A percentile compares a stretch with the other conserved stretches of the same genome.
Evolutionary conservation across 1,284 basidiomycete species (phyloP).

Genomic region (Ganoderma boninense): DNA sequence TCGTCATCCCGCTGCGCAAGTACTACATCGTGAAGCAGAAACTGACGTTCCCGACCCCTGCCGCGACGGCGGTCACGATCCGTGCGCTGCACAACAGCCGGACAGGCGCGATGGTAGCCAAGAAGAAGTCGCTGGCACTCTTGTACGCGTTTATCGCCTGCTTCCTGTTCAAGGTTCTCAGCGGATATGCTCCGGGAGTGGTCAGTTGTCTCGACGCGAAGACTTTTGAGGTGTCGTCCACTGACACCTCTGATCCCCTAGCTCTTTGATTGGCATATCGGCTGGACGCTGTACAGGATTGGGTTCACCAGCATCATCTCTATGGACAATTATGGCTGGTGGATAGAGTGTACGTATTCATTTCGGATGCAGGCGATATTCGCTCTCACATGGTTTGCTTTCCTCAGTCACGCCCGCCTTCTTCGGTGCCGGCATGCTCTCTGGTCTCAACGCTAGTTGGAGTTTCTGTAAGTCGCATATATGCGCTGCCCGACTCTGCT

Average conservation of each 20-base stretch:
- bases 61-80: constrained; percentile 77
- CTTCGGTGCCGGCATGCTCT: constrained; percentile 73
- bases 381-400: neutral
- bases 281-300: constrained; percentile 68
- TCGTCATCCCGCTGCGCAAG: constrained; percentile 70
- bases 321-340: constrained; percentile 68
- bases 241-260: constrained; percentile 28
- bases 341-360: constrained; percentile 45
- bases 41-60: constrained; percentile 73
- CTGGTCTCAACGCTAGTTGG: constrained; percentile 70
- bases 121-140: constrained; percentile 65
- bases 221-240: too few relatives aligned
- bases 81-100: constrained; percentile 65
- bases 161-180: constrained; percentile 65
- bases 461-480: constrained; percentile 52
- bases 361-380: neutral
- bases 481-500: neutral
- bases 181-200: constrained; percentile 68
- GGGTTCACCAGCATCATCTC: constrained; percentile 69
- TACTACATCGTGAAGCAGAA: constrained; percentile 77
- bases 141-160: constrained; percentile 56
- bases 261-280: constrained; percentile 75
- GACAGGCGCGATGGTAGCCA: constrained; percentile 58
- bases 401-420: constrained; percentile 65
- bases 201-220: constrained; percentile 35